phyloP scores from a whole-genome alignment of 2,329 filamentous ascomycete species.

The Pseudogymnoascus sp. region DNA sequence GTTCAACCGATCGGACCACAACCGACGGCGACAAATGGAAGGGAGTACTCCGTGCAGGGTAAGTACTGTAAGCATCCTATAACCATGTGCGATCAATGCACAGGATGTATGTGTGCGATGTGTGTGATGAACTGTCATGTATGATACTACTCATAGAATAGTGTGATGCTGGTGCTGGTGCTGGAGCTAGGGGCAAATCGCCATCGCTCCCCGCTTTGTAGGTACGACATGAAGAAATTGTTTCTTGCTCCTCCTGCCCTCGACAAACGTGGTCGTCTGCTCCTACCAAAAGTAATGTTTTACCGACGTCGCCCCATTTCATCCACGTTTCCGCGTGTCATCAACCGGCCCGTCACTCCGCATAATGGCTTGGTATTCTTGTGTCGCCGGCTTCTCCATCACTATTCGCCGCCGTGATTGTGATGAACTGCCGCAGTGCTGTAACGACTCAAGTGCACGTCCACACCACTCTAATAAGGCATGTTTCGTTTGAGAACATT shows the following conservation, averaged over 20 bases:
- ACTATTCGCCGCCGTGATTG: neutral
- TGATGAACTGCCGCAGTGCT: neutral
- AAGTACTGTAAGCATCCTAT: neutral
- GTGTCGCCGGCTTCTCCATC: neutral
- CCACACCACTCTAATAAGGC: neutral
- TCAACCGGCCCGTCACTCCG: neutral
- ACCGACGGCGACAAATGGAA: slow-evolving; percentile 1
- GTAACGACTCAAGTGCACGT: neutral
- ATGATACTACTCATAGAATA: slow-evolving; percentile 2
- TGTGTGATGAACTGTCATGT: neutral
- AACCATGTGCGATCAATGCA: neutral
- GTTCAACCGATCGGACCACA: slow-evolving; percentile 4
- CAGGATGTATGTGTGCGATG: neutral
- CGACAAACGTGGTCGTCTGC: neutral
- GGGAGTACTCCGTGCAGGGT: slow-evolving; percentile 1
- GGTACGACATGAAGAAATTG: neutral
- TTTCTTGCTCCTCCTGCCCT: neutral
- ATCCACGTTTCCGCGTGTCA: slow-evolving; percentile 5
- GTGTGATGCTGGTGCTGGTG: neutral
- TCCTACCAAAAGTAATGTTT: neutral
- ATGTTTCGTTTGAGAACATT: neutral
- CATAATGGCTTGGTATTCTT: neutral
- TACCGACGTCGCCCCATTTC: neutral
- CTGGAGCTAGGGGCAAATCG: neutral
- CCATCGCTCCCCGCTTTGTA: neutral